phyloP scores from a whole-genome alignment of 169 alveolate genomes.

The Plasmodium fragile region DNA sequence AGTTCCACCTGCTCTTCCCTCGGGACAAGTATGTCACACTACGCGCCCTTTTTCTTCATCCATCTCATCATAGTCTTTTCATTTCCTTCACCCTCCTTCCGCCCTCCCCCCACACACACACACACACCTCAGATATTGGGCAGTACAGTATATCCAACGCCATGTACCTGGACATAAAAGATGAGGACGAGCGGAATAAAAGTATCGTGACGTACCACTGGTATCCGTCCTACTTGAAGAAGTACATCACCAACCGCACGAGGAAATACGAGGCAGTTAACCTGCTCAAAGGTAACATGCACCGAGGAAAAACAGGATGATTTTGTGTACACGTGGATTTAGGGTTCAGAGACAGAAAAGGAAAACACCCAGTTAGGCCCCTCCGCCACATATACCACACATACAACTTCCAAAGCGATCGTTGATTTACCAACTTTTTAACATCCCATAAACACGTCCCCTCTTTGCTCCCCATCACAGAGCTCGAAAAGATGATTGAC shows the following conservation, averaged over 20 bases:
- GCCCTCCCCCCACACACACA: too few relatives aligned
- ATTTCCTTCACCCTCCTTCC: too few relatives aligned
- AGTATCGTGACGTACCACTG: constrained; percentile 40
- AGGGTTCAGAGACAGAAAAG: not conserved
- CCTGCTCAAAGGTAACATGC: constrained; percentile 31
- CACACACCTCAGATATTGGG: constrained; percentile 1
- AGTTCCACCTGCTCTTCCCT: not conserved
- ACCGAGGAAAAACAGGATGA: not conserved
- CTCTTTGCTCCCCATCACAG: not conserved
- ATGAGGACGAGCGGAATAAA: not conserved
- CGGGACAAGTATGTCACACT: not conserved
- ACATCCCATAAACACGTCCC: too few relatives aligned
- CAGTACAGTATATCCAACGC: constrained; percentile 38
- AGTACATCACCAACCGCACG: not conserved
- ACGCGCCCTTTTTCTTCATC: not conserved
- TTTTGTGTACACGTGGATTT: not conserved
- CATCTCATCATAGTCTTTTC: not conserved
- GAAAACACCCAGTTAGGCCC: not conserved
- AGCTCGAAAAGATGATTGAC: constrained; percentile 22
- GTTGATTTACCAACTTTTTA: not conserved
- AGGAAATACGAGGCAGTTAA: constrained; percentile 12
- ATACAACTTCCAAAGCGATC: not conserved
- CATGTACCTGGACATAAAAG: constrained; percentile 16
- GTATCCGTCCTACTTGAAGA: constrained; percentile 49
- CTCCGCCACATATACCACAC: not conserved